A percentile compares a stretch with the other conserved stretches of the same genome.
Conservation (phyloP, 1,284 basidiomycete species). For the Leccinum griseonigrum region DNA sequence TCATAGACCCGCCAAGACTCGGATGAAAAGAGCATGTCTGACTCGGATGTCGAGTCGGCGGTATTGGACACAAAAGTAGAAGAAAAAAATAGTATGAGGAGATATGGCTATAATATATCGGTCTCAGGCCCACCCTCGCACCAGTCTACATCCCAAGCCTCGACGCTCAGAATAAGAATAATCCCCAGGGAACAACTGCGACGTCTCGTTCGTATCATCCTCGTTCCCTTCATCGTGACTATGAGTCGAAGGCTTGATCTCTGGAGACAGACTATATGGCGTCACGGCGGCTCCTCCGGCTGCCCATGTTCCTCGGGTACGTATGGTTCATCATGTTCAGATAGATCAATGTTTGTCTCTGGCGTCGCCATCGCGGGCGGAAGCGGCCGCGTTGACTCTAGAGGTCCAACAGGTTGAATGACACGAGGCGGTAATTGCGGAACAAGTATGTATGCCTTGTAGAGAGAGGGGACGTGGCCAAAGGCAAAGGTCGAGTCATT, state of each 20-base stretch:
- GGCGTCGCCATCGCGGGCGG: constrained; percentile 12
- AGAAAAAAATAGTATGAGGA: not conserved
- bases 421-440: constrained; percentile 12
- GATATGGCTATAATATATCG: not conserved
- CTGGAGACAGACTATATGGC: constrained; percentile 32
- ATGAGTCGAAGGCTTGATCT: constrained; percentile 4
- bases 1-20: not conserved
- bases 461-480: constrained; percentile 13
- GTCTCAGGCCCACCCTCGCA: not conserved
- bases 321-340: constrained; percentile 36
- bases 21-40: not conserved
- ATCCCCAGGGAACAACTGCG: constrained; percentile 54
- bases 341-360: constrained; percentile 36
- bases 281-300: constrained; percentile 14
- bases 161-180: constrained; percentile 47
- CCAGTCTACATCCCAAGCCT: not conserved
- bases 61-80: not conserved
- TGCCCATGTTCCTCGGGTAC: constrained; percentile 15
- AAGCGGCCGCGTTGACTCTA: constrained; percentile 15
- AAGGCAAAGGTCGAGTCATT: constrained; percentile 10
- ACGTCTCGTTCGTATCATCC: constrained; percentile 38
- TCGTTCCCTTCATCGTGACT: constrained; percentile 35
- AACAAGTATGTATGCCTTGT: constrained; percentile 12
- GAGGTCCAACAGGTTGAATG: constrained; percentile 11
- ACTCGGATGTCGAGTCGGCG: not conserved